A percentile compares a stretch with the other conserved stretches of the same genome.
These are phyloP conservation scores for Pythium periplocum DNA, from an alignment of 352 stramenopile species.

Conservation along the genomic window DNA sequence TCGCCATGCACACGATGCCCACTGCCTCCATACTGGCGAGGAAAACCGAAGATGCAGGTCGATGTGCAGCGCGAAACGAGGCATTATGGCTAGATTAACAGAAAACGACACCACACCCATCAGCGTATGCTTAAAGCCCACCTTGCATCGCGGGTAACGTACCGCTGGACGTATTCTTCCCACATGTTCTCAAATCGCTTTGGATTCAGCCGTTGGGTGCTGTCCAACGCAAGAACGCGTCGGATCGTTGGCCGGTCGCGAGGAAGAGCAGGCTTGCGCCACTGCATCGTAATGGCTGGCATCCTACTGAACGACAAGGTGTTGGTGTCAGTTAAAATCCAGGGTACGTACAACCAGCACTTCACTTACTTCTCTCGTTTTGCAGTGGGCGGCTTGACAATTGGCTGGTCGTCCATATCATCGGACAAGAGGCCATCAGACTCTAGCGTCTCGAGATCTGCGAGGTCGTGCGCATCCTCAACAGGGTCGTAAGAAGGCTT, in stretches of 20 bases:
- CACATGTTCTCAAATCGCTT: conserved; percentile 76
- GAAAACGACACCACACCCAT: not conserved
- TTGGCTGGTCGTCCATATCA: not conserved
- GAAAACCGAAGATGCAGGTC: conserved; percentile 21
- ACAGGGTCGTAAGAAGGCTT: too few relatives aligned
- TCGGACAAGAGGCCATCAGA: conserved; percentile 3
- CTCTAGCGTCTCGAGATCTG: conserved; percentile 9
- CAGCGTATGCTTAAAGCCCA: not conserved
- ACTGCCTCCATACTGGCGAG: conserved; percentile 36
- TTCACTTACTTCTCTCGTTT: conserved; percentile 30
- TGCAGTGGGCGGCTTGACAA: conserved; percentile 8
- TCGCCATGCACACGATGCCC: conserved; percentile 66
- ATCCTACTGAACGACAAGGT: conserved; percentile 23
- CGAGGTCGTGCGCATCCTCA: not conserved
- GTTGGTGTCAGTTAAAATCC: too few relatives aligned
- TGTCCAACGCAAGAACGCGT: conserved; percentile 27
- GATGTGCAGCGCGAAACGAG: conserved; percentile 14
- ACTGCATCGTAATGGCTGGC: conserved; percentile 64
- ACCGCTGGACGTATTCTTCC: conserved; percentile 72
- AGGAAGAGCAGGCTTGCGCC: conserved; percentile 27
- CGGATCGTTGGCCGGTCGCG: conserved; percentile 5
- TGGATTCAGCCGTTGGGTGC: conserved; percentile 33
- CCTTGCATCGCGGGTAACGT: conserved; percentile 3
- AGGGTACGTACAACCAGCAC: not conserved
- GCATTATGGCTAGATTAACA: conserved; percentile 6